Percentiles rank a stretch among this genome's conserved stretches.
Conservation (phyloP, 2,329 filamentous ascomycete genomes). For the Xylaria digitata region DNA sequence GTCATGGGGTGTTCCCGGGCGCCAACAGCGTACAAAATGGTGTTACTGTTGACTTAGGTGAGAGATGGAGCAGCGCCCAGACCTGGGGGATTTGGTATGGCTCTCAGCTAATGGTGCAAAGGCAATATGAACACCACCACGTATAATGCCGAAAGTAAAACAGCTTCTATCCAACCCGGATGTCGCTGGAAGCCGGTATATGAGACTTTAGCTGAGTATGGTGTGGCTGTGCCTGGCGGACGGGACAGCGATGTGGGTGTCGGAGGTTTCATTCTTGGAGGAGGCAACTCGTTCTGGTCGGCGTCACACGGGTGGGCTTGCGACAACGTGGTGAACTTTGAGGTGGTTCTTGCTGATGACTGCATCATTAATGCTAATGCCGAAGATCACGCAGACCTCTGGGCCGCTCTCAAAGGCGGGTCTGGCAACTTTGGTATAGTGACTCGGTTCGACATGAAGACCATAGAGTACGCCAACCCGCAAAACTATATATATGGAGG, state of each 20-base stretch:
- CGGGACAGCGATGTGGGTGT: conserved; percentile 41
- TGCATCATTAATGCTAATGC: conserved; percentile 34
- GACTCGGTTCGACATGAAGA: conserved; percentile 38
- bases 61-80: neutral
- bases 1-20: conserved; percentile 55
- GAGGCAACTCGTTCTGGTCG: conserved; percentile 49
- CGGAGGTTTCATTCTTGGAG: conserved; percentile 41
- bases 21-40: conserved; percentile 56
- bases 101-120: conserved; percentile 16
- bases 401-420: conserved; percentile 52
- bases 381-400: conserved; percentile 47
- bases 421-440: conserved; percentile 53
- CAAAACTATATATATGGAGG: conserved; percentile 50
- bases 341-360: conserved; percentile 45
- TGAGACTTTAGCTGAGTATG: conserved; percentile 25
- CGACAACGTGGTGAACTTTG: conserved; percentile 52
- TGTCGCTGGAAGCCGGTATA: conserved; percentile 47
- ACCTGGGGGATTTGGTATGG: neutral
- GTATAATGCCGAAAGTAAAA: conserved; percentile 45
- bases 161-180: conserved; percentile 49
- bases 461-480: conserved; percentile 23
- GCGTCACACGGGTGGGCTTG: conserved; percentile 47
- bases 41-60: conserved; percentile 55
- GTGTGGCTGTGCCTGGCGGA: conserved; percentile 36
- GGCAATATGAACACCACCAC: conserved; percentile 49